These are phyloP conservation scores for Diplotaxis tenuifolia DNA, from an alignment of 345 rosid species.

Conservation along the genomic window DNA sequence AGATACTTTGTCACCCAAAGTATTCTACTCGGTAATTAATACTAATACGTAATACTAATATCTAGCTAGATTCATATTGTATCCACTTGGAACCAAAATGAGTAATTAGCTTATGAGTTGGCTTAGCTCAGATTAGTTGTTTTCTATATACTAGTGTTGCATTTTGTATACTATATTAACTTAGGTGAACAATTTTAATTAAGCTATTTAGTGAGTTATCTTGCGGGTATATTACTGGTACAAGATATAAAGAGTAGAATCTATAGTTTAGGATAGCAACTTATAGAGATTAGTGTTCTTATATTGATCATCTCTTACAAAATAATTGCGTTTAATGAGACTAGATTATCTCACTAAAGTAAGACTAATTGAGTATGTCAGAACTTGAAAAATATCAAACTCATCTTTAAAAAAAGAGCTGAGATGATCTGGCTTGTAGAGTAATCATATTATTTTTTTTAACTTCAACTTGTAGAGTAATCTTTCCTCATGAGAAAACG, in stretches of 20 bases:
- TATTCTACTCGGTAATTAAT: not conserved
- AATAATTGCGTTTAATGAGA: not conserved
- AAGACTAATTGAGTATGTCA: not conserved
- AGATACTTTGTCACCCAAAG: slow-evolving; percentile 50
- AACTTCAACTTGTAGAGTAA: not conserved
- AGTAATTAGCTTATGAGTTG: not conserved
- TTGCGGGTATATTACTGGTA: not conserved
- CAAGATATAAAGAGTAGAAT: not conserved
- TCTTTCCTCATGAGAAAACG: not conserved
- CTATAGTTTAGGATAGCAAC: not conserved
- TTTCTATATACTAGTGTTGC: not conserved
- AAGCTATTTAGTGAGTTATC: not conserved
- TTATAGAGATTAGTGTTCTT: not conserved
- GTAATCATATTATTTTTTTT: too few species aligned
- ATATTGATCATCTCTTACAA: not conserved
- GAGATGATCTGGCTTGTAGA: not conserved
- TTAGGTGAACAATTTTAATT: not conserved
- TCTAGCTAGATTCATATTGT: not conserved
- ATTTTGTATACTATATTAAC: not conserved
- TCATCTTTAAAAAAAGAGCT: not conserved
- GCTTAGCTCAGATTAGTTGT: not conserved
- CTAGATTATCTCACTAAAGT: not conserved
- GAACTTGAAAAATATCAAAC: not conserved
- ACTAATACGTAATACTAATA: too few species aligned
- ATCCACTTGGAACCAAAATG: not conserved